Conservation (phyloP, 2,329 filamentous ascomycete genomes). For the Xylariales sp. region DNA sequence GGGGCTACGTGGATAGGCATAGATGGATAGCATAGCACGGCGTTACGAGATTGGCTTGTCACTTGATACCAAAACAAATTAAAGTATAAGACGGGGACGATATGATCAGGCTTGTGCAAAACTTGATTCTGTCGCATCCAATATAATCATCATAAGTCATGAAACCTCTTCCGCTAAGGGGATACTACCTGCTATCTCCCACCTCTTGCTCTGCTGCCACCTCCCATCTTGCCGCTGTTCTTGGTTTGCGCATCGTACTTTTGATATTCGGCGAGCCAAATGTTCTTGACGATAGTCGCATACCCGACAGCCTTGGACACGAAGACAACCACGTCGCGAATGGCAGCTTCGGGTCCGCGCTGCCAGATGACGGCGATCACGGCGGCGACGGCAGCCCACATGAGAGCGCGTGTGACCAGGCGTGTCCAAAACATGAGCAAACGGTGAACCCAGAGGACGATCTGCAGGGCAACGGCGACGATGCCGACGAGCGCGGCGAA, state of each 20-base stretch:
- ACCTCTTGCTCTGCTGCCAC: slow-evolving; percentile 9
- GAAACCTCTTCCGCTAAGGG: no score
- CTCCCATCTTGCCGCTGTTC: slow-evolving; percentile 13
- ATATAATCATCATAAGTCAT: no score
- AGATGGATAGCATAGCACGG: no score
- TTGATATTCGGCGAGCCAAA: slow-evolving; percentile 55
- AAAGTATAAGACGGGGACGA: neutral
- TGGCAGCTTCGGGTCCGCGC: slow-evolving; percentile 61
- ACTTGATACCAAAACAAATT: slow-evolving; percentile 15
- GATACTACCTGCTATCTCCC: slow-evolving; percentile 5
- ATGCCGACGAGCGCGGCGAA: slow-evolving; percentile 46
- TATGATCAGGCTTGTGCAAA: no score
- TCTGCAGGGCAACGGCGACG: slow-evolving; percentile 56
- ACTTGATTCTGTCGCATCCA: no score
- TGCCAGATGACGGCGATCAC: slow-evolving; percentile 56
- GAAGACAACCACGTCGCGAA: slow-evolving; percentile 50
- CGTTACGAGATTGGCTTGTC: slow-evolving; percentile 13
- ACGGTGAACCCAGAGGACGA: slow-evolving; percentile 68
- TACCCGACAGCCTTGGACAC: slow-evolving; percentile 41
- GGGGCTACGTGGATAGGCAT: no score
- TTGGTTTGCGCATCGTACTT: slow-evolving; percentile 48
- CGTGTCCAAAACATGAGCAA: slow-evolving; percentile 73
- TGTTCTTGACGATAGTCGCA: slow-evolving; percentile 42
- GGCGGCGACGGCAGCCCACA: slow-evolving; percentile 58
- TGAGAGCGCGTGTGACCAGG: slow-evolving; percentile 56